phyloP scores from a whole-genome alignment of 805 yeast genomes.

The Yarrowia porcina region DNA sequence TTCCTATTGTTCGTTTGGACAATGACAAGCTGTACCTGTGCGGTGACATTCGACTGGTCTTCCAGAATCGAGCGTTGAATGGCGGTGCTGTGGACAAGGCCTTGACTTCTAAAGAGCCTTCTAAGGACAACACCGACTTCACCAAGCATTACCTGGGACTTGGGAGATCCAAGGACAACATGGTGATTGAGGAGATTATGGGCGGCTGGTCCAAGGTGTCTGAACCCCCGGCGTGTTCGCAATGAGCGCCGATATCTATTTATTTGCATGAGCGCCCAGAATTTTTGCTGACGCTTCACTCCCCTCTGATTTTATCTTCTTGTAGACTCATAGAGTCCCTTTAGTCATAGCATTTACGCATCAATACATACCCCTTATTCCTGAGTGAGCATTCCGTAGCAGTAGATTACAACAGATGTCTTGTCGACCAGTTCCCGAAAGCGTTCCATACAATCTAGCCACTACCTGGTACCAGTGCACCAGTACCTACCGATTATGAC shows the following conservation, averaged over 20 bases:
- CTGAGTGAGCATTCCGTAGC: no score
- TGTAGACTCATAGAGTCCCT: background rate
- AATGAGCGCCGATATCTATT: background rate
- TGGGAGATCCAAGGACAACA: constrained; percentile 15
- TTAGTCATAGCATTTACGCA: background rate
- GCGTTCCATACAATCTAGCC: no score
- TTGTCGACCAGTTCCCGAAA: no score
- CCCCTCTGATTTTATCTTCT: background rate
- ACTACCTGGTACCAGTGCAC: no score
- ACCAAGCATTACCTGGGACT: constrained; percentile 19
- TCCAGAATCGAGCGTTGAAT: constrained; percentile 19
- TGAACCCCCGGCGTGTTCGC: background rate
- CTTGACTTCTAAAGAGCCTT: background rate
- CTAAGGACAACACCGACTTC: background rate
- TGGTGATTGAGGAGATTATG: constrained; percentile 13
- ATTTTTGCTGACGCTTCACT: background rate
- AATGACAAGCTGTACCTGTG: constrained; percentile 11
- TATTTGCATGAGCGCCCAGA: constrained; percentile 5
- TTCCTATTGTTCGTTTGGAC: background rate
- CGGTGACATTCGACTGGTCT: constrained; percentile 12
- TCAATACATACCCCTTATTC: no score
- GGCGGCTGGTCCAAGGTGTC: constrained; percentile 9
- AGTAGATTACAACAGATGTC: no score
- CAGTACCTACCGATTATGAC: no score
- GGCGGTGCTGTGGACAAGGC: background rate